These are phyloP conservation scores for Cnidoscolus chayamansa DNA, from an alignment of 441 rosid species.

Conservation along the genomic window DNA sequence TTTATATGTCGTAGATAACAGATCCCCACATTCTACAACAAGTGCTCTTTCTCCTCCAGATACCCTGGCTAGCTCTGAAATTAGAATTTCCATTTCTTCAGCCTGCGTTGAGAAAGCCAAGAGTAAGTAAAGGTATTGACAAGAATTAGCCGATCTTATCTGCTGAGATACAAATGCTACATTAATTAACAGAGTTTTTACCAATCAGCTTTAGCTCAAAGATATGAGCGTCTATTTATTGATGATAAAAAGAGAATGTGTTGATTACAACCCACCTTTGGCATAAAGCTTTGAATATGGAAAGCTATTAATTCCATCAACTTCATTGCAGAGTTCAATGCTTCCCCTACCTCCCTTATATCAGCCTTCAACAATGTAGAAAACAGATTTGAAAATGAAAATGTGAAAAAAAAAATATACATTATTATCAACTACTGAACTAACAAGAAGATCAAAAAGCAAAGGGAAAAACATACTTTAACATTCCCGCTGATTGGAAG, in stretches of 20 bases:
- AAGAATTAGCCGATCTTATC: too few species aligned
- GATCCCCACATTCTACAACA: slow-evolving; percentile 58
- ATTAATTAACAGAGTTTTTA: too few species aligned
- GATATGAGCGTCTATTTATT: neutral
- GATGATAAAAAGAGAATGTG: neutral
- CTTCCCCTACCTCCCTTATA: slow-evolving; percentile 49
- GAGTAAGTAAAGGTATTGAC: neutral
- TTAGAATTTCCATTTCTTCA: slow-evolving; percentile 48
- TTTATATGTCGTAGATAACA: slow-evolving; percentile 38
- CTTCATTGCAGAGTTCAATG: slow-evolving; percentile 46
- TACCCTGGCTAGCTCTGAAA: slow-evolving; percentile 66
- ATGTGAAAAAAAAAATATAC: neutral
- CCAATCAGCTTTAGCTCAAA: too few species aligned
- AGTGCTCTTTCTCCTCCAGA: slow-evolving; percentile 50
- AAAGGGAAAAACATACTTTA: slow-evolving; percentile 35
- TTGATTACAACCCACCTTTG: slow-evolving; percentile 47
- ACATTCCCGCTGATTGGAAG: slow-evolving; percentile 57
- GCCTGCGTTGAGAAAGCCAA: slow-evolving; percentile 43
- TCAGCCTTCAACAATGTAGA: slow-evolving; percentile 43
- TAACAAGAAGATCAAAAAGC: neutral
- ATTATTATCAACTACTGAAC: neutral
- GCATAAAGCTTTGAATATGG: slow-evolving; percentile 43
- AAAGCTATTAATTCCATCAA: slow-evolving; percentile 51
- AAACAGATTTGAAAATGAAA: neutral
- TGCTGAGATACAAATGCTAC: too few species aligned